Conservation (phyloP, 2,329 filamentous ascomycete genomes). For the Mycosphaerella arachidis region DNA sequence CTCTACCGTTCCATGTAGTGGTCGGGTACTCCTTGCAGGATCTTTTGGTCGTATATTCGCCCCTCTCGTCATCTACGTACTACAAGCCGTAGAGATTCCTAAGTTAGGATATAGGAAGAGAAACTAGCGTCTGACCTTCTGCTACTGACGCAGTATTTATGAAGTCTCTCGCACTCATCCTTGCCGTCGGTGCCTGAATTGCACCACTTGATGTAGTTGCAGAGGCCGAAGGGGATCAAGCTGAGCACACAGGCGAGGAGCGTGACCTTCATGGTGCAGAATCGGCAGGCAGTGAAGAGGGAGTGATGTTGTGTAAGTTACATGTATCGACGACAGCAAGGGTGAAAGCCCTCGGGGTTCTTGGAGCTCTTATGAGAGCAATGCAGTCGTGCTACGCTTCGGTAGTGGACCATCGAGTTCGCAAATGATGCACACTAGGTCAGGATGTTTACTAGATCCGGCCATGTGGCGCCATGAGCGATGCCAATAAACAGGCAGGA, state of each 20-base stretch:
- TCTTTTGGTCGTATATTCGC: not conserved
- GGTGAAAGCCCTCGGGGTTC: too few species aligned
- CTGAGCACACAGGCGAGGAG: not conserved
- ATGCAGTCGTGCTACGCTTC: too few species aligned
- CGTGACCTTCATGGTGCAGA: not conserved
- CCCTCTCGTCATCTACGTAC: not conserved
- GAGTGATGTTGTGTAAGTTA: not conserved
- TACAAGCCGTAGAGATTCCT: not conserved
- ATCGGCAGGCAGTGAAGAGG: not conserved
- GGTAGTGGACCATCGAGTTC: too few species aligned
- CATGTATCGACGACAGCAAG: not conserved
- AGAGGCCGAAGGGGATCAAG: not conserved
- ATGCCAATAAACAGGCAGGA: too few species aligned
- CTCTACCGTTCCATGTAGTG: not conserved
- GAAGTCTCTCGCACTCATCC: not conserved
- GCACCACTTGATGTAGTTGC: not conserved
- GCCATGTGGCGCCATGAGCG: too few species aligned
- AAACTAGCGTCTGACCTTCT: not conserved
- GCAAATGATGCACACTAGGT: too few species aligned
- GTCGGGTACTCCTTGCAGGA: not conserved
- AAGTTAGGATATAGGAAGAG: not conserved
- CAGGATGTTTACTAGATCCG: too few species aligned
- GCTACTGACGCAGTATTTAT: not conserved
- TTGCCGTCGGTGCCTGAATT: not conserved
- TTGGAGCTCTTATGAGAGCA: too few species aligned